Conservation (phyloP, 441 rosid species). For the Raphanus hybrid region DNA sequence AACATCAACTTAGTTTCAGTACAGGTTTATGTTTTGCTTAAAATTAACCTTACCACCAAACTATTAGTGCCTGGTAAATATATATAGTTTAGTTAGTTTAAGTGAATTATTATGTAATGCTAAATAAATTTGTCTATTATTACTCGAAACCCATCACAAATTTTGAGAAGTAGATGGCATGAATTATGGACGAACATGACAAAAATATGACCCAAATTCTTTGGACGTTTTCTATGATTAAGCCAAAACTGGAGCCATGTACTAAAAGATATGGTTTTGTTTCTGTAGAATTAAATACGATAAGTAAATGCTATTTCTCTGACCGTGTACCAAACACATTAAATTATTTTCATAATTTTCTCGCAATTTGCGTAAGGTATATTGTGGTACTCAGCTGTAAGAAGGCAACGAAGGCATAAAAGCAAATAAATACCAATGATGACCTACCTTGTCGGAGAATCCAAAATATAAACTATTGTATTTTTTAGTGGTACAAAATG, state of each 20-base stretch:
- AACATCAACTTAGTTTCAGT: neutral
- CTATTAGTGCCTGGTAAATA: neutral
- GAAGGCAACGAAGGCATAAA: slow-evolving; percentile 35
- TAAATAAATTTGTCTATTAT: neutral
- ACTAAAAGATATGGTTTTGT: slow-evolving; percentile 18
- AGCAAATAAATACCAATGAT: slow-evolving; percentile 38
- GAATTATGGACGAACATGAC: slow-evolving; percentile 13
- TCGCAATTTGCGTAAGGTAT: slow-evolving; percentile 20
- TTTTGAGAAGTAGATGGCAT: neutral
- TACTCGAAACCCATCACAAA: neutral
- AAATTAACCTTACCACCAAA: neutral
- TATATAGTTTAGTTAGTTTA: neutral
- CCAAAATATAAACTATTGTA: slow-evolving; percentile 41
- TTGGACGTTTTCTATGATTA: slow-evolving; percentile 1
- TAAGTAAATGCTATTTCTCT: neutral
- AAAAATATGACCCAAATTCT: neutral
- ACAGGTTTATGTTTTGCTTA: neutral
- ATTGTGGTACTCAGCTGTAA: slow-evolving; percentile 24
- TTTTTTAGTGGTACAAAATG: slow-evolving; percentile 38
- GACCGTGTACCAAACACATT: slow-evolving; percentile 21
- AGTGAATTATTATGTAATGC: neutral
- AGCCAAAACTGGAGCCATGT: slow-evolving; percentile 19
- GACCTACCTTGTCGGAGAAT: slow-evolving; percentile 45
- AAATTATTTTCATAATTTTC: neutral
- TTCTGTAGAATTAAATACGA: slow-evolving; percentile 30